phyloP scores from a whole-genome alignment of 129 eudicot species.

The Daucus carota region DH1_v3.0 NC_030384.2:41737501-41738000 shows the following conservation, averaged over 20 bases:
- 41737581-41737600: too few relatives aligned
- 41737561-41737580: too few relatives aligned
- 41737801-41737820: conserved; percentile 5
- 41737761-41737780: conserved; percentile 17
- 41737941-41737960: conserved; percentile 19
- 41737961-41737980: conserved; percentile 15
- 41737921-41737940: conserved; percentile 10
- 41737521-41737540: too few relatives aligned
- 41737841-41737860: conserved; percentile 22
- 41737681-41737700: neutral
- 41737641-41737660: too few relatives aligned
- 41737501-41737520: too few relatives aligned
- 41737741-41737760: conserved; percentile 45
- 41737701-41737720: neutral
- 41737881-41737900: conserved; percentile 26
- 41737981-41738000: conserved; percentile 23
- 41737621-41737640: too few relatives aligned
- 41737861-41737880: conserved; percentile 34
- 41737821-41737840: conserved; percentile 11
- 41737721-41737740: neutral
- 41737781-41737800: conserved; percentile 10
- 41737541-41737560: too few relatives aligned
- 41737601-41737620: too few relatives aligned
- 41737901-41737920: neutral
- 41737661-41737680: too few relatives aligned